phyloP scores from a whole-genome alignment of 306 rosid genomes.

The Gastrolobium bilobum region DNA sequence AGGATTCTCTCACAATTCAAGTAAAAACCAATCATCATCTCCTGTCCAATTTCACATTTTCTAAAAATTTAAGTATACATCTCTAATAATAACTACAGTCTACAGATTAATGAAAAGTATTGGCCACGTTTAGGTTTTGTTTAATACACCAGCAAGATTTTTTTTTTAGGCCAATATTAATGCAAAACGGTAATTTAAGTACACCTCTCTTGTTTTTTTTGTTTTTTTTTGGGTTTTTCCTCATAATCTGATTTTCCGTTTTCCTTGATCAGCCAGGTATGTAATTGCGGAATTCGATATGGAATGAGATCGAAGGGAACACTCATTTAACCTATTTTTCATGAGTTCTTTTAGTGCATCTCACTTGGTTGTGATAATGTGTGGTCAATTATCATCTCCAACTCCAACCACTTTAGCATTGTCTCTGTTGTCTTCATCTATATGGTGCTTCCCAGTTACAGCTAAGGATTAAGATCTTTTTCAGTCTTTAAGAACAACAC shows the following conservation, averaged over 20 bases:
- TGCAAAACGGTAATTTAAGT: not conserved
- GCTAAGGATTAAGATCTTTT: constrained; percentile 1
- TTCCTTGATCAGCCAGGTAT: not conserved
- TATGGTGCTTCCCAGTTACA: not conserved
- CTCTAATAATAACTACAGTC: too few species aligned
- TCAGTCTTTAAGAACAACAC: not conserved
- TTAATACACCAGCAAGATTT: not conserved
- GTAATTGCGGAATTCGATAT: not conserved
- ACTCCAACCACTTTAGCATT: constrained; percentile 4
- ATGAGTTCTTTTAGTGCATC: not conserved
- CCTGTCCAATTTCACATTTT: not conserved
- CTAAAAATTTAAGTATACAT: too few species aligned
- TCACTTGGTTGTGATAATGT: not conserved
- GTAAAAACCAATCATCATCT: constrained; percentile 7
- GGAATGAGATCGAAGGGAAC: not conserved
- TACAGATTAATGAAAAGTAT: not conserved
- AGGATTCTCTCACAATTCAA: constrained; percentile 21
- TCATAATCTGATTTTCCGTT: not conserved
- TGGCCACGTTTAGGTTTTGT: not conserved
- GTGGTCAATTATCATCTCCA: not conserved
- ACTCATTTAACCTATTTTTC: not conserved
- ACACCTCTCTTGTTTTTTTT: not conserved
- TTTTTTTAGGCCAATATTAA: not conserved
- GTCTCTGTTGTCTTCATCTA: constrained; percentile 18
- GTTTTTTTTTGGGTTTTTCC: not conserved